Base-by-base conservation (phyloP, 164 flowering plant species). In the Vitis rotundifolia region DNA sequence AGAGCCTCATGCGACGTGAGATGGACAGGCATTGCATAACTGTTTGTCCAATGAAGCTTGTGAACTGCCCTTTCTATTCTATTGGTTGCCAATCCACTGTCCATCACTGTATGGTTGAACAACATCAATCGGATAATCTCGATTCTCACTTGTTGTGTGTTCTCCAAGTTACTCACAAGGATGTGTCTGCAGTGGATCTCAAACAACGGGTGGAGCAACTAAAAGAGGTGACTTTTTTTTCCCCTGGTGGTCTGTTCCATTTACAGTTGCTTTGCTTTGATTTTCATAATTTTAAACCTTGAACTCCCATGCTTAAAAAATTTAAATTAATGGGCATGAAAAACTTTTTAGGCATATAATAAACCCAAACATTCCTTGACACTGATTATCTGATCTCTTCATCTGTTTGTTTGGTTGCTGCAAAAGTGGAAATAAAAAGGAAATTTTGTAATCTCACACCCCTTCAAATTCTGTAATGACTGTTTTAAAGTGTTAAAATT, bases 1-100 rank as follows among this genome's bases (percentile, higher is more conserved):
- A 72, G 13, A 73, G 31, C 29, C 72, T 94, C 67, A 80, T 85
- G 89, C 84, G 97, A 79, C 87, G 87, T 5, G 95, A 91, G 47
- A 94, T 94, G 98, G 98, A 94, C 76, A 80, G 85, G 67, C 98
- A 94, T 76, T 94, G 98, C 66, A 83, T 92, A 28, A 92, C 97
- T 47, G 85, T 84, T 26, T 94, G 97, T 78, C 88, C 95, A 12
- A 94, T 92, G 97, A 94, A 86, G 88, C 87, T 88, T 63, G 86
- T 84, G 29, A 91, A 84, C 60, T 92, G 97, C 74, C 91, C 91
- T 31, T 94, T 94, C 71, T 85, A 84, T 74, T 74, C 80, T 3
- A 78, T 87, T 61, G 98, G 98, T 53, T 94, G 98, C 63, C 76
- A 79, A 53, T 75, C 88, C 31, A 49, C 81, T 60, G 16, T 89